phyloP scores from a whole-genome alignment of 805 yeast genomes.

The Hanseniaspora meyeri region DNA sequence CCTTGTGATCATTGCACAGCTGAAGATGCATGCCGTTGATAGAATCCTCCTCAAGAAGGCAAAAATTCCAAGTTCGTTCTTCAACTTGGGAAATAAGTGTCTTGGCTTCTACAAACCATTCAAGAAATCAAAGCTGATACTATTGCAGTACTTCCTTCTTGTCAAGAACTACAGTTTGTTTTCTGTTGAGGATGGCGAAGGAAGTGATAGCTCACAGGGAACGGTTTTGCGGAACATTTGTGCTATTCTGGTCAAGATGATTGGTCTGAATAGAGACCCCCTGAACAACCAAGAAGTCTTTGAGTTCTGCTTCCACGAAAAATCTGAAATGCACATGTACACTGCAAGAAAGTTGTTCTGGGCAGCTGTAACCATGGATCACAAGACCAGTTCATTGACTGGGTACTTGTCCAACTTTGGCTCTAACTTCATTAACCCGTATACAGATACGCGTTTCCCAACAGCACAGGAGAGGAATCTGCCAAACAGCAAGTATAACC shows the following conservation, averaged over 20 bases:
- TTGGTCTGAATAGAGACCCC: slow-evolving; percentile 14
- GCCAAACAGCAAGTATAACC: background rate
- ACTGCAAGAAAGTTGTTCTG: slow-evolving; percentile 11
- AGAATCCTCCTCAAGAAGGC: background rate
- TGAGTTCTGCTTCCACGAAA: background rate
- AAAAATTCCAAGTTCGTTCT: slow-evolving; percentile 1
- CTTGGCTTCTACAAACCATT: slow-evolving; percentile 6
- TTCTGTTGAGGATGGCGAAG: slow-evolving; percentile 14
- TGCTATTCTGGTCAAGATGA: slow-evolving; percentile 6
- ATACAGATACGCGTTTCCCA: slow-evolving; percentile 8
- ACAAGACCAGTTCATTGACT: slow-evolving; percentile 4
- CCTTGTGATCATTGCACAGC: slow-evolving; percentile 7
- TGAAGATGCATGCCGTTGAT: slow-evolving; percentile 9
- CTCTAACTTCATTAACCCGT: background rate
- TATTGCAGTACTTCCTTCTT: slow-evolving; percentile 9
- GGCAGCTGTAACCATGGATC: slow-evolving; percentile 10
- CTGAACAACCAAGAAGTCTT: slow-evolving; percentile 1
- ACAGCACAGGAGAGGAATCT: background rate
- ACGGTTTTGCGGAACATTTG: slow-evolving; percentile 4
- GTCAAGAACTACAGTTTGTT: slow-evolving; percentile 11
- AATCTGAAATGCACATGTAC: slow-evolving; percentile 1
- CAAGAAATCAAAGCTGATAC: slow-evolving; percentile 12
- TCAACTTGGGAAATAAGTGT: slow-evolving; percentile 8
- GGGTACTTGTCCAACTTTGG: slow-evolving; percentile 11
- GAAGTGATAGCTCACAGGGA: slow-evolving; percentile 10